Evolutionary conservation across 1,284 basidiomycete species (phyloP), one percentile per base, ranked within the genome.

Genomic region (Cerrena zonata): DNA sequence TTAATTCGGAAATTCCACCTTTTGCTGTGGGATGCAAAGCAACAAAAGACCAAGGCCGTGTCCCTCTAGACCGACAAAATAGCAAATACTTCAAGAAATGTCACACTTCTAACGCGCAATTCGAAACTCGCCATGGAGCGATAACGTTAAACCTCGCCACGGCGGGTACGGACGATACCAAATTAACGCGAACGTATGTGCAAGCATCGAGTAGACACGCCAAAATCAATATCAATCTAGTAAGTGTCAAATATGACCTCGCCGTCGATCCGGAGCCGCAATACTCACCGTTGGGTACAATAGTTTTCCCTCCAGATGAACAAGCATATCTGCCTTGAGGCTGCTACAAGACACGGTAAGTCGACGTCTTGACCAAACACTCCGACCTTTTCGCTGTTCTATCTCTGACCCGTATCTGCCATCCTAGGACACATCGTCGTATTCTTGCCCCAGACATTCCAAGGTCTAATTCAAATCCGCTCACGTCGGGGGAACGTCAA

Each of bases 371-470:
- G 18, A 21, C n/a, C 38, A 46, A 12, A 48, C 34, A 15, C 26
- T 44, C 21, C 21, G 26, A 24, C n/a, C 12, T 47, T 11, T 19
- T 45, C 10, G 45, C 30, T 47, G n/a, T n/a, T n/a, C n/a, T n/a
- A n/a, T n/a, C n/a, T n/a, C n/a, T n/a, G 26, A 13, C 30, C 7
- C n/a, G n/a, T n/a, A n/a, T 34, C 27, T 34, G 30, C 30, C 30
- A 34, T 34, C 23, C 11, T 49, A 56, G 64, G 61, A 47, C 56
- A 56, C 22, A 62, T 63, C 42, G 53, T 52, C 23, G 43, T 67
- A 19, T 57, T 64, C 50, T 51, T 67, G 19, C 64, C 65, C 2
- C 56, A 59, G 2, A 61, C 56, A 13, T 67, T 59, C 58, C 46
- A 56, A 48, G 65, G 65, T 42, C 54, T 57, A 25, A 30, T 67